Evolutionary conservation across 1,284 basidiomycete species (phyloP).

Genomic region (Apiotrichum porosum): DNA sequence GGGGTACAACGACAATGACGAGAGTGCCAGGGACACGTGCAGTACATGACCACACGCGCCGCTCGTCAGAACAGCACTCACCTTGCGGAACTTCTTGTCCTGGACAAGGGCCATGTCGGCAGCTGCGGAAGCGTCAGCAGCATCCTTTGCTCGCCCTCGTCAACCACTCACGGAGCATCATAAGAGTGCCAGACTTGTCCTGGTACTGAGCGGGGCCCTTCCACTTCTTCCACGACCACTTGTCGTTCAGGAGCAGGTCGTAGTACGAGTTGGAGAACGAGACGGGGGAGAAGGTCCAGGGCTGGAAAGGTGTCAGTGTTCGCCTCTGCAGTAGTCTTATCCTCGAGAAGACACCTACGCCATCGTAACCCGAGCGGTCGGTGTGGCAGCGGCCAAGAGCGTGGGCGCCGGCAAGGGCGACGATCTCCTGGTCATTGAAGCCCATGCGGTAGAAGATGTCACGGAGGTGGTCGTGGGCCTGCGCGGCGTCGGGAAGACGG

Average conservation of each 20-base stretch:
- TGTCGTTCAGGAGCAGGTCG: slow-evolving; percentile 70
- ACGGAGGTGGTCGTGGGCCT: slow-evolving; percentile 80
- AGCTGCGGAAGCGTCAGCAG: slow-evolving; percentile 98
- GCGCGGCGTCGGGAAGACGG: slow-evolving; percentile 83
- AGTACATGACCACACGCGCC: no score
- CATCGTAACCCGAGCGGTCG: slow-evolving; percentile 75
- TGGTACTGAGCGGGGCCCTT: slow-evolving; percentile 54
- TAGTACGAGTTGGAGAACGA: slow-evolving; percentile 81
- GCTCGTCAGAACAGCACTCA: no score
- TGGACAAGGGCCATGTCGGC: slow-evolving; percentile 71
- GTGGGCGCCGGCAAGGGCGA: slow-evolving; percentile 89
- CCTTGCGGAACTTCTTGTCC: slow-evolving; percentile 86
- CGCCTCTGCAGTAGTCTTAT: no score
- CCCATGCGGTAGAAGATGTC: slow-evolving; percentile 92
- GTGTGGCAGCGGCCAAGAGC: slow-evolving; percentile 90
- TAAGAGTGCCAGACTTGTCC: slow-evolving; percentile 79
- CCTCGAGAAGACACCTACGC: slow-evolving; percentile 54
- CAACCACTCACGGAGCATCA: no score
- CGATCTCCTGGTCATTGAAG: slow-evolving; percentile 96
- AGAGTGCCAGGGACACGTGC: no score
- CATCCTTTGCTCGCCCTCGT: slow-evolving; percentile 67
- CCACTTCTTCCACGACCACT: slow-evolving; percentile 58
- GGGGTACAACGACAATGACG: no score
- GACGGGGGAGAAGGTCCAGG: slow-evolving; percentile 47
- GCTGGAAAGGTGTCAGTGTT: slow-evolving; percentile 60